A percentile compares a stretch with the other conserved stretches of the same genome.
Evolutionary conservation across 2,329 filamentous ascomycete genomes (phyloP).

Genomic region (Aspergillus floridensis): DNA sequence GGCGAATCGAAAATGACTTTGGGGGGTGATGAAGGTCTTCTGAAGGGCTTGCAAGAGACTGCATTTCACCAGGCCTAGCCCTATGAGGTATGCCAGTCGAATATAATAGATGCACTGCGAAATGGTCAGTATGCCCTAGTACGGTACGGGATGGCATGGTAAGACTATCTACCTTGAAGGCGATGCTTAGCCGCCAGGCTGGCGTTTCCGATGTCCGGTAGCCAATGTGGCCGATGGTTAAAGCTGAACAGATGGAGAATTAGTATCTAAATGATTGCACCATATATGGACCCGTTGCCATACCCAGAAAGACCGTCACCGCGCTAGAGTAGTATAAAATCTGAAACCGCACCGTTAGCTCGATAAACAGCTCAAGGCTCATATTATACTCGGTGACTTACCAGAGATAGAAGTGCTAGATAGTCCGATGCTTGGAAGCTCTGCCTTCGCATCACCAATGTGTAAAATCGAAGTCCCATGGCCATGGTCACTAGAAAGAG

Average conservation of each 20-base stretch:
- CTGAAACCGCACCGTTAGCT: neutral
- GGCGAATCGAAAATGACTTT: neutral
- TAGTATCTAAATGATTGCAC: neutral
- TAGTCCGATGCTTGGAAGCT: neutral
- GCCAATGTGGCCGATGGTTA: constrained; percentile 6
- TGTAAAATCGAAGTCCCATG: constrained; percentile 1
- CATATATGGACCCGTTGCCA: neutral
- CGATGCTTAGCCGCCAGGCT: constrained; percentile 1
- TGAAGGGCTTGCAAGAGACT: neutral
- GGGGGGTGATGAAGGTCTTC: neutral
- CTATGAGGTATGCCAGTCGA: constrained; percentile 1
- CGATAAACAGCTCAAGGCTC: neutral
- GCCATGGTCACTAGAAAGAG: constrained; percentile 4
- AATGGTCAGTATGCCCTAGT: neutral
- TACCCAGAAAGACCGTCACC: constrained; percentile 5
- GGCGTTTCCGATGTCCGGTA: neutral
- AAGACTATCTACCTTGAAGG: neutral
- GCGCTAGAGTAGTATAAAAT: constrained; percentile 6
- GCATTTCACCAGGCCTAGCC: constrained; percentile 5
- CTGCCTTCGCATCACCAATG: neutral
- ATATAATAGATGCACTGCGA: constrained; percentile 3
- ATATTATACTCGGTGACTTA: neutral
- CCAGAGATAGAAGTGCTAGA: neutral
- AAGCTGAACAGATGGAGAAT: neutral
- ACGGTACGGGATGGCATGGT: neutral